phyloP scores from a whole-genome alignment of 345 rosid species.

The Carallia pectinifolia region DNA sequence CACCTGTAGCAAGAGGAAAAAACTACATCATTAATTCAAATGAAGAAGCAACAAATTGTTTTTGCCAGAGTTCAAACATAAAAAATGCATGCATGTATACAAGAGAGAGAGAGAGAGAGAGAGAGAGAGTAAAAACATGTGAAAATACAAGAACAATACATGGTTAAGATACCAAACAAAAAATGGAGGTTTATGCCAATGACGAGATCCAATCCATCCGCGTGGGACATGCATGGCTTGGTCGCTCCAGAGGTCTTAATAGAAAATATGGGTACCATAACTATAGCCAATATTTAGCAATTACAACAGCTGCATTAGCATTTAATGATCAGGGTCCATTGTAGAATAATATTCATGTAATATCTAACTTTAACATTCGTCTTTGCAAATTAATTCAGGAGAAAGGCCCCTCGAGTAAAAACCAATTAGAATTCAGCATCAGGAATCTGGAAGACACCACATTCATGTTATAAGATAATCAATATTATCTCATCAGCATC shows the following conservation, averaged over 20 bases:
- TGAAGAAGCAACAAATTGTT: not conserved
- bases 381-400: not conserved
- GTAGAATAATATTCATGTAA: not conserved
- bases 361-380: not conserved
- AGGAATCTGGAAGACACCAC: too few relatives aligned
- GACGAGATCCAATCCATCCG: not conserved
- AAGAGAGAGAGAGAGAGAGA: too few relatives aligned
- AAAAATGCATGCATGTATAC: too few relatives aligned
- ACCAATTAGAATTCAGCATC: too few relatives aligned
- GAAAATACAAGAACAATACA: too few relatives aligned
- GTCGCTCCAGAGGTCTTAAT: not conserved
- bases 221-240: not conserved
- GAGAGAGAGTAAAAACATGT: too few relatives aligned
- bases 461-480: too few relatives aligned
- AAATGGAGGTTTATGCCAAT: not conserved
- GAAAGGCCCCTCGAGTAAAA: not conserved
- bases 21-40: not conserved
- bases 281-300: not conserved
- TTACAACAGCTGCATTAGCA: not conserved
- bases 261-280: not conserved
- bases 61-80: not conserved
- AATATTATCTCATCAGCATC: not conserved
- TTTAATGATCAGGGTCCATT: not conserved
- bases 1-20: slow-evolving; percentile 42
- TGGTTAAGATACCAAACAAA: too few relatives aligned